Base-by-base conservation (phyloP, 208 protist species). In the Trypanosoma cruzi region DNA sequence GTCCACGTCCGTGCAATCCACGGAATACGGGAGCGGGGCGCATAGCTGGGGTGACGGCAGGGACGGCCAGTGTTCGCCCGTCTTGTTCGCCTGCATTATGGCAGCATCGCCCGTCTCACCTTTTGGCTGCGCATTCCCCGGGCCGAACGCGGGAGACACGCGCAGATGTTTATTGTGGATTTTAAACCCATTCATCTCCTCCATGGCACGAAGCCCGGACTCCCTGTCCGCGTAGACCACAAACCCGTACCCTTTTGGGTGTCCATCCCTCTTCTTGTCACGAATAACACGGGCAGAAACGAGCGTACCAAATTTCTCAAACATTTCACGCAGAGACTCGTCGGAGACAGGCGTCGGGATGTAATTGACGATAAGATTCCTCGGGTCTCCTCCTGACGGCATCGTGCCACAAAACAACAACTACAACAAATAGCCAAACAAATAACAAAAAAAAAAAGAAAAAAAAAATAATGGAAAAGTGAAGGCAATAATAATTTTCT, bases 241-340 rank as follows among this genome's bases (percentile, higher is more conserved):
- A 57, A 93, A 93, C 42, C 88, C 88, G 55, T 90, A 93, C 42
- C 88, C 88, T 54, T 87, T 84, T 4, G 84, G 84, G 64, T 86
- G 81, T 31, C 60, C 59, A 37, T 69, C 88, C 16, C 50, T 56
- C 16, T 75, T 69, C 60, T 93, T 82, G 26, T n/a, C n/a, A n/a
- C n/a, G n/a, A n/a, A n/a, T n/a, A 28, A 93, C 76, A 37, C 81
- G 73, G n/a, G 80, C 82, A 32, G 71, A 79, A n/a, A 68, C 70
- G 7, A 90, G 55, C 8, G 63, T 64, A 28, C 85, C 85, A 60
- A 74, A 90, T 26, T 58, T 74, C 18, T 59, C 63, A 58, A 89
- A 89, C 0, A 89, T 58, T 10, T 70, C 28, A 3, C 75, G 66
- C 24, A 90, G 76, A 10, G 87, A 70, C 0, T 52, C 70, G 34